These are phyloP conservation scores for Euphorbia peplus DNA, from an alignment of 345 rosid species.

Conservation along the genomic window DNA sequence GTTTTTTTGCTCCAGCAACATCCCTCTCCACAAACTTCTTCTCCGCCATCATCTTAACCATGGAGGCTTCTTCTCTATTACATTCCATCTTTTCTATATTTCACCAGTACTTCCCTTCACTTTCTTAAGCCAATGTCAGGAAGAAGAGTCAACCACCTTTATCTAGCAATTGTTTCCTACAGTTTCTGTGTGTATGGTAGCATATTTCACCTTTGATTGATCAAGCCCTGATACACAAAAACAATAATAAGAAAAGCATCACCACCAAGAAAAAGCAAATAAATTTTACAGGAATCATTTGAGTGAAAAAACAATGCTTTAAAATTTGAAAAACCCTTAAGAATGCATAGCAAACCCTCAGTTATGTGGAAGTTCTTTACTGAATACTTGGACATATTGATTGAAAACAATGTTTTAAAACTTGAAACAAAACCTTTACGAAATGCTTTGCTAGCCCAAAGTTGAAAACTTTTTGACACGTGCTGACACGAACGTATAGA, in stretches of 20 bases:
- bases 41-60: constrained; percentile 47
- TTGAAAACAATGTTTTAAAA: too few relatives aligned
- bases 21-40: constrained; percentile 38
- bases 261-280: constrained; percentile 8
- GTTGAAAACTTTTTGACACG: not conserved
- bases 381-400: too few relatives aligned
- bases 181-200: too few relatives aligned
- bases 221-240: constrained; percentile 14
- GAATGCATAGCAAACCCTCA: too few relatives aligned
- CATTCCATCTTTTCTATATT: constrained; percentile 30
- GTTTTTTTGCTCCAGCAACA: constrained; percentile 35
- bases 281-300: not conserved
- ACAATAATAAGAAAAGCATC: constrained; percentile 12
- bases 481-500: not conserved
- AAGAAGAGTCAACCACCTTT: too few relatives aligned
- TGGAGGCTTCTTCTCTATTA: constrained; percentile 37
- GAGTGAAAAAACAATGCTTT: not conserved
- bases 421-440: constrained; percentile 1
- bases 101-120: not conserved
- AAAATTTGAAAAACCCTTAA: too few relatives aligned
- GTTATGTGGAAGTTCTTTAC: too few relatives aligned
- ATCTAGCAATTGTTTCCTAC: too few relatives aligned
- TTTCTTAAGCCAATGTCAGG: too few relatives aligned
- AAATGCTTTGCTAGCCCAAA: constrained; percentile 8
- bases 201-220: too few relatives aligned